Conservation (phyloP, 768 basidiomycete species). For the Suillus cothurnatus region DNA sequence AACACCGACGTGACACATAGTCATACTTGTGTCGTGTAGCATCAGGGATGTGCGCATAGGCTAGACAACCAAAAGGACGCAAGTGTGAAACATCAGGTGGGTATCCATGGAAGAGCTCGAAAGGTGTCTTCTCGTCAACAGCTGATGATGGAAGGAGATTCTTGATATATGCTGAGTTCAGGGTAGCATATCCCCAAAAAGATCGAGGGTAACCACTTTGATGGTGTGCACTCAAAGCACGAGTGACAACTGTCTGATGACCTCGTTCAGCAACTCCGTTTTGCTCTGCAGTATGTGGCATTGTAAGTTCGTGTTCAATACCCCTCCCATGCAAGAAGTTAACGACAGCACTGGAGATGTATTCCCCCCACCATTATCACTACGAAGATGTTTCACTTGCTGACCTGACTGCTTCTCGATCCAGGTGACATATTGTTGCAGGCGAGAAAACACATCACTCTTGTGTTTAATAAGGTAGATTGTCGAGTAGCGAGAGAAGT, state of each 20-base stretch:
- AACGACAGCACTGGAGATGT: background rate
- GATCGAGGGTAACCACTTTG: conserved; percentile 22
- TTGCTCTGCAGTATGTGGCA: conserved; percentile 15
- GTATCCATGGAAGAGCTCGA: conserved; percentile 2
- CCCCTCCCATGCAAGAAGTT: background rate
- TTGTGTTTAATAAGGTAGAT: too few relatives aligned
- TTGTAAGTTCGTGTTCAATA: background rate
- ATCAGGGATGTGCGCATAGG: too few relatives aligned
- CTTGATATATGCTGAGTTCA: conserved; percentile 23
- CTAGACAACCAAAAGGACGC: too few relatives aligned
- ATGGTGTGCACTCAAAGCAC: conserved; percentile 23
- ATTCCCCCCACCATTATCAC: conserved; percentile 19
- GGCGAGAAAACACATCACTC: too few relatives aligned
- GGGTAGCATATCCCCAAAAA: conserved; percentile 28
- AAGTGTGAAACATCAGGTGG: too few relatives aligned
- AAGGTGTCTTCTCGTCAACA: conserved; percentile 22
- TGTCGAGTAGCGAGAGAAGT: too few relatives aligned
- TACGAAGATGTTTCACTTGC: conserved; percentile 9
- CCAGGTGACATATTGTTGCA: background rate
- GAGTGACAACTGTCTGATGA: conserved; percentile 27
- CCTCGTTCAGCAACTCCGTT: conserved; percentile 34
- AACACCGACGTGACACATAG: too few relatives aligned
- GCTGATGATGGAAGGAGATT: conserved; percentile 21
- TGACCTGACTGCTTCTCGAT: background rate
- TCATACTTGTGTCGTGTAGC: too few relatives aligned